Evolutionary conservation across 345 rosid genomes (phyloP), one percentile per base, ranked within the genome.

Genomic region (Moricandia arvensis): DNA sequence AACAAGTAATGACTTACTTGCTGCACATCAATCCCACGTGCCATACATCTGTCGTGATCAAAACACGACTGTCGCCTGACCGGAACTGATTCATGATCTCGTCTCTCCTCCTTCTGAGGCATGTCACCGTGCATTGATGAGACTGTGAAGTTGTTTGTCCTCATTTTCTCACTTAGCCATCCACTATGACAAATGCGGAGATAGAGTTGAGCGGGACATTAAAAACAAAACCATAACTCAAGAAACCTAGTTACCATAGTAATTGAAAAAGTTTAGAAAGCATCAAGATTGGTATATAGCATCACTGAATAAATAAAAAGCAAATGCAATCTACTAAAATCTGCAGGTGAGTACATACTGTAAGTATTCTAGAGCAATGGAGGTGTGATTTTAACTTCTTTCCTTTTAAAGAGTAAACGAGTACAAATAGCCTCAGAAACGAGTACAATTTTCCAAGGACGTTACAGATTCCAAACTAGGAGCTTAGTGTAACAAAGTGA

Each of bases 91-190:
- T 73, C 97, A 95, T 90, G 68, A 93, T 90, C 59, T 89, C 94
- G 75, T 93, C 99, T 85, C 98, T 89, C 61, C n/a, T 95, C 99
- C 81, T 77, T 95, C 81, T 93, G 98, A 79, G 99, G 99, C 99
- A 95, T 90, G 83, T 95, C 99, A 3, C 98, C 99, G 54, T 95
- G 99, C 97, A 95, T 95, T 77, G 99, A 87, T 34, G 98, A 95
- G 74, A 93, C 98, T 0, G 98, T 89, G 69, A 95, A 93, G 82
- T 95, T 90, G 83, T 83, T 79, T 78, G 79, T 87, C n/a, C 97
- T 91, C 99, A 95, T 93, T 84, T 89, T 95, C 85, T 89, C 98
- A 53, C 97, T 91, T 18, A 95, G 86, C 98, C 98, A 95, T 95
- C 99, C 82, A 95, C 99, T 95, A 76, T 33, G 37, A 51, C 47